Percentiles rank a stretch among this genome's conserved stretches.
Evolutionary conservation across 495 filamentous ascomycete genomes (phyloP).

Genomic region (Penicillium robsamsonii): DNA sequence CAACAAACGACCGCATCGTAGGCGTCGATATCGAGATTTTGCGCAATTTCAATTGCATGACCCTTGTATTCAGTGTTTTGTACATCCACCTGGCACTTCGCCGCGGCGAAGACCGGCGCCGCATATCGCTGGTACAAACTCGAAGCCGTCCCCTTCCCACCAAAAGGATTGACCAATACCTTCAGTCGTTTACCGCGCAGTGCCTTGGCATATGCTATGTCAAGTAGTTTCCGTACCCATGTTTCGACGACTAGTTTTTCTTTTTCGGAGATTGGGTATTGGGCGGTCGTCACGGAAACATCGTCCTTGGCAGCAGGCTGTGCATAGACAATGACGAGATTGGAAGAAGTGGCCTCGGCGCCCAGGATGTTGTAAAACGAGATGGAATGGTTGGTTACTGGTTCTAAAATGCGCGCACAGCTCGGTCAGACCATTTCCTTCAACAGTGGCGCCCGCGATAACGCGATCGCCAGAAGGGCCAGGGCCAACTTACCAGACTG

Average conservation of each 20-base stretch:
- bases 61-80: conserved; percentile 68
- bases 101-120: conserved; percentile 80
- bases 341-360: conserved; percentile 59
- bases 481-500: conserved; percentile 34
- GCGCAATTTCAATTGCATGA: conserved; percentile 76
- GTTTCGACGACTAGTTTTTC: conserved; percentile 47
- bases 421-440: conserved; percentile 18
- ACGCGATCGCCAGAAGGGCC: conserved; percentile 17
- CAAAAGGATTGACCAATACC: conserved; percentile 87
- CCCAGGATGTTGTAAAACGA: conserved; percentile 84
- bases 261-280: conserved; percentile 57
- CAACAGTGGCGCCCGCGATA: conserved; percentile 5
- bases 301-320: conserved; percentile 51
- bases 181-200: conserved; percentile 73
- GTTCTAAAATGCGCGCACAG: conserved; percentile 9
- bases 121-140: conserved; percentile 73
- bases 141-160: conserved; percentile 75
- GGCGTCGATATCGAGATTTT: conserved; percentile 71
- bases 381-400: conserved; percentile 52
- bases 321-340: conserved; percentile 77
- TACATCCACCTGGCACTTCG: conserved; percentile 72
- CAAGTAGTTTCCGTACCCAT: conserved; percentile 65
- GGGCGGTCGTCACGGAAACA: conserved; percentile 56
- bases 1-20: conserved; percentile 86
- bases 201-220: conserved; percentile 69